These are phyloP conservation scores for Amanita pallidorosea DNA, from an alignment of 768 basidiomycete species.

Conservation along the genomic window DNA sequence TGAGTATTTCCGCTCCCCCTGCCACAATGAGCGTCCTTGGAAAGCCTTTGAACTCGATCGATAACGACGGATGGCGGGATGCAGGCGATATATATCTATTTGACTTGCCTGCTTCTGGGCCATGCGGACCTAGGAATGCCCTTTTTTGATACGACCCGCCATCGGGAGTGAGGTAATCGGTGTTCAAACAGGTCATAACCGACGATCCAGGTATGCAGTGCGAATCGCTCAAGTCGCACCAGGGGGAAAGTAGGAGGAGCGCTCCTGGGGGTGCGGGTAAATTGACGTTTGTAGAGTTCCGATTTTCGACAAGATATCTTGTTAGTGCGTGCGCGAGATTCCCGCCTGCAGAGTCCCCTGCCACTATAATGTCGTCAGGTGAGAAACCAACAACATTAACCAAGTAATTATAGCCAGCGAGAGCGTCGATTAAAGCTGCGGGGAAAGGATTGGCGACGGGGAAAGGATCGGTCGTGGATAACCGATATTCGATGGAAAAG, in stretches of 20 bases:
- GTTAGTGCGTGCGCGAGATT: constrained; percentile 31
- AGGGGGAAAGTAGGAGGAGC: constrained; percentile 34
- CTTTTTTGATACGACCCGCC: constrained; percentile 15
- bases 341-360: constrained; percentile 48
- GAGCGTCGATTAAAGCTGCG: constrained; percentile 38
- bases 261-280: constrained; percentile 16
- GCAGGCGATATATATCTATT: constrained; percentile 41
- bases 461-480: constrained; percentile 36
- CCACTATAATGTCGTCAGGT: constrained; percentile 32
- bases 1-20: constrained; percentile 34
- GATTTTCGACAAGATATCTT: constrained; percentile 26
- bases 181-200: background rate
- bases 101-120: constrained; percentile 20
- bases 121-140: constrained; percentile 29
- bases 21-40: constrained; percentile 38
- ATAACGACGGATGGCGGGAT: constrained; percentile 18
- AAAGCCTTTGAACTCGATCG: constrained; percentile 31
- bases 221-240: constrained; percentile 38
- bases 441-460: constrained; percentile 34
- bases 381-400: constrained; percentile 27
- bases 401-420: constrained; percentile 43
- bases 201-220: constrained; percentile 21
- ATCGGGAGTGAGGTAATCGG: background rate
- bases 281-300: constrained; percentile 10
- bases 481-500: constrained; percentile 64